Conservation (phyloP, 2,329 filamentous ascomycete genomes). For the Verticillium alfalfae region DNA sequence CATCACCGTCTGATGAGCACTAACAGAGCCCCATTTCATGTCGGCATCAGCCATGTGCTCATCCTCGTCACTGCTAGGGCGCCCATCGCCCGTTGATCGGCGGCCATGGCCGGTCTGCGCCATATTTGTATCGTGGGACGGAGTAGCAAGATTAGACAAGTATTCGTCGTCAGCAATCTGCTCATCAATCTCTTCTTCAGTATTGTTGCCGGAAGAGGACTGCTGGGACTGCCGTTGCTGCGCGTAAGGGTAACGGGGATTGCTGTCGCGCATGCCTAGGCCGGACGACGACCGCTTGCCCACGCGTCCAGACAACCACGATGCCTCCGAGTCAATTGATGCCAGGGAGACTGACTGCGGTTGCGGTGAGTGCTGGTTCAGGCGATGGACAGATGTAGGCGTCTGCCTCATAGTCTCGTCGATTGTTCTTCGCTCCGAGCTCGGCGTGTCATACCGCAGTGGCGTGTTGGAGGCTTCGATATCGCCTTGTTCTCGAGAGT, state of each 20-base stretch:
- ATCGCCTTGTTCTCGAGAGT: conserved; percentile 13
- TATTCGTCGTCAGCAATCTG: conserved; percentile 73
- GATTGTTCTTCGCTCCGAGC: conserved; percentile 35
- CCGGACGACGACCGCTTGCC: conserved; percentile 42
- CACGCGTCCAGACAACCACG: conserved; percentile 81
- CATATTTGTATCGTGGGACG: conserved; percentile 12
- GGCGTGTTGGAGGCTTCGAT: conserved; percentile 14
- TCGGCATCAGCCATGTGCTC: conserved; percentile 36
- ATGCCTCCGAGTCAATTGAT: conserved; percentile 91
- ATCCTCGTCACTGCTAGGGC: conserved; percentile 55
- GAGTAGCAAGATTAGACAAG: conserved; percentile 36
- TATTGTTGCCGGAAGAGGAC: conserved; percentile 31
- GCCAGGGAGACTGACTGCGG: conserved; percentile 79
- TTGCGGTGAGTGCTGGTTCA: conserved; percentile 43
- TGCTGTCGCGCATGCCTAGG: conserved; percentile 40
- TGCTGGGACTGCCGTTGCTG: conserved; percentile 24
- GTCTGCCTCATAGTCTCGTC: conserved; percentile 33
- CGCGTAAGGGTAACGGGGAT: conserved; percentile 18
- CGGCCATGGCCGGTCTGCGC: conserved; percentile 17
- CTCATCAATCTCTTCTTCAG: conserved; percentile 42
- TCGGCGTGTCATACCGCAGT: conserved; percentile 39
- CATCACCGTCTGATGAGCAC: conserved; percentile 49
- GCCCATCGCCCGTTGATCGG: conserved; percentile 44
- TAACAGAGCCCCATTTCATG: conserved; percentile 47
- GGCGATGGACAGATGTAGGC: conserved; percentile 35